phyloP scores from a whole-genome alignment of 441 rosid species.

The Daphne laureola region DNA sequence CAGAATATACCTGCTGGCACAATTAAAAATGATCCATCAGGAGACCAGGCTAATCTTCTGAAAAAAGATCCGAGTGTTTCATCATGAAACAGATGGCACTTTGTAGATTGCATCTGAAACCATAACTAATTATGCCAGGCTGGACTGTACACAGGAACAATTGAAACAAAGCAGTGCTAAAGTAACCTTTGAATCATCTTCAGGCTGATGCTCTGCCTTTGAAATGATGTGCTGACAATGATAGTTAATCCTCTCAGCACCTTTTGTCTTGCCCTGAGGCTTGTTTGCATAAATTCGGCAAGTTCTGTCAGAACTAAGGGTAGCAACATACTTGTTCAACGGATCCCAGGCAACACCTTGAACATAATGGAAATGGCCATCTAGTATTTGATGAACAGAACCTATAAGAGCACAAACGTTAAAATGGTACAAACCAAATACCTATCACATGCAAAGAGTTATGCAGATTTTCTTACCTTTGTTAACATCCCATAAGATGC shows the following conservation, averaged over 20 bases:
- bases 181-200: conserved; percentile 59
- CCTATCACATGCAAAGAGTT: conserved; percentile 1
- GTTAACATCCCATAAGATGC: conserved; percentile 87
- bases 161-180: conserved; percentile 11
- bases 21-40: conserved; percentile 93
- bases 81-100: conserved; percentile 81
- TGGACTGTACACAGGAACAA: conserved; percentile 7
- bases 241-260: conserved; percentile 49
- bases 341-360: conserved; percentile 99
- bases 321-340: conserved; percentile 63
- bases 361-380: conserved; percentile 86
- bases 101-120: conserved; percentile 39
- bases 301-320: conserved; percentile 91
- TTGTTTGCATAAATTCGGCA: conserved; percentile 76
- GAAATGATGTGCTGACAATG: conserved; percentile 72
- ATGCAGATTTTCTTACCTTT: conserved; percentile 49
- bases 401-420: conserved; percentile 33
- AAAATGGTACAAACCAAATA: conserved; percentile 2
- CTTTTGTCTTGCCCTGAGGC: conserved; percentile 61
- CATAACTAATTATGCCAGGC: conserved; percentile 10
- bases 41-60: conserved; percentile 96
- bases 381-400: conserved; percentile 80
- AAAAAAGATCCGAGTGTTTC: conserved; percentile 94
- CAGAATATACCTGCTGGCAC: conserved; percentile 64
- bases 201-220: conserved; percentile 58